Conservation (phyloP, 2,329 filamentous ascomycete species). For the Phaeomoniella chlamydospora region DNA sequence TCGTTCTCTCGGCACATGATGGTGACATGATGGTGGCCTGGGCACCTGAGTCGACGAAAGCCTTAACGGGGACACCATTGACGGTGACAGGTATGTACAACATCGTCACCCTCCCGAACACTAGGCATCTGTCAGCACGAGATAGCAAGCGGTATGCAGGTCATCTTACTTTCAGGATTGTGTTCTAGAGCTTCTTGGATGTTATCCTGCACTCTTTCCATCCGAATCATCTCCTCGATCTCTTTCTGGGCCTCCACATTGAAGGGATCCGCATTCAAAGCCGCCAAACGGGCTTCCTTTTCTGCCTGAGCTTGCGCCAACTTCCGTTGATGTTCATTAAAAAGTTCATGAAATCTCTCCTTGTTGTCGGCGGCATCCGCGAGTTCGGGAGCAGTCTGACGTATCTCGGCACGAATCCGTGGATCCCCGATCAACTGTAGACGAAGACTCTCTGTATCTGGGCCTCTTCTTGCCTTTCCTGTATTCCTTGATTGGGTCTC, state of each 20-base stretch:
- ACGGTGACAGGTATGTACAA: constrained; percentile 93
- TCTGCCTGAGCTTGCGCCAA: constrained; percentile 61
- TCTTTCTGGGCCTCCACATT: constrained; percentile 79
- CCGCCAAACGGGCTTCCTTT: constrained; percentile 67
- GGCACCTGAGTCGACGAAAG: constrained; percentile 90
- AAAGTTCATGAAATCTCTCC: constrained; percentile 59
- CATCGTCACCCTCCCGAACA: constrained; percentile 90
- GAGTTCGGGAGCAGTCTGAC: constrained; percentile 60
- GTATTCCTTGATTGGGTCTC: constrained; percentile 7
- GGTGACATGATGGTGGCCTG: constrained; percentile 99
- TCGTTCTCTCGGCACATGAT: constrained; percentile 74
- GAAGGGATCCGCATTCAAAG: constrained; percentile 87
- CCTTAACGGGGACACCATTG: constrained; percentile 83
- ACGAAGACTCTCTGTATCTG: constrained; percentile 67
- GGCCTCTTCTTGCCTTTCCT: constrained; percentile 17
- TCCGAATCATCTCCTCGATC: constrained; percentile 94
- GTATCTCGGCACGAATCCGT: constrained; percentile 53
- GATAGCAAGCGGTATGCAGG: constrained; percentile 1
- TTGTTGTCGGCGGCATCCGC: constrained; percentile 64
- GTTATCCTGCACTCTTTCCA: constrained; percentile 89
- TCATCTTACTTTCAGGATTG: constrained; percentile 72
- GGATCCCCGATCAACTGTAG: constrained; percentile 73
- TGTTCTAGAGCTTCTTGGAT: constrained; percentile 93
- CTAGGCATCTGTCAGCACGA: constrained; percentile 28
- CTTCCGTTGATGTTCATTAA: constrained; percentile 51